Percentiles rank a stretch among this genome's conserved stretches.
phyloP scores from a whole-genome alignment of 306 rosid species.

The Gleditsia sinensis region DNA sequence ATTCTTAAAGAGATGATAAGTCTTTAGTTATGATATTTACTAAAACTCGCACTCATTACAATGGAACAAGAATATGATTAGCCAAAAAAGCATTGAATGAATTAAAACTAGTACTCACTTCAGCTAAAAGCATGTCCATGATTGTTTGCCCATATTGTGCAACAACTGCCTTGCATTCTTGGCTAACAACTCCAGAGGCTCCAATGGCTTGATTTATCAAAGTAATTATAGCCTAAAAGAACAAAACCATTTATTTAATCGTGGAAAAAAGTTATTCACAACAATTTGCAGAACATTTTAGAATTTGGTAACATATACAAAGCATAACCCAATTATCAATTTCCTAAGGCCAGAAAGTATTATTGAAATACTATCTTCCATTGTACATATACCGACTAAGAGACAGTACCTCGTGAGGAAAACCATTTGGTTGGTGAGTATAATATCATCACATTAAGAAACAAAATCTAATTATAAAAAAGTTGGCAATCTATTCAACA shows the following conservation, averaged over 20 bases:
- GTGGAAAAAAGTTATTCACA: constrained; percentile 11
- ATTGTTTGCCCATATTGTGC: constrained; percentile 77
- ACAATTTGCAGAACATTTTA: constrained; percentile 13
- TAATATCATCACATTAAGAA: no score
- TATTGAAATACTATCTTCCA: constrained; percentile 6
- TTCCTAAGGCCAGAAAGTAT: constrained; percentile 1
- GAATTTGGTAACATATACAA: constrained; percentile 10
- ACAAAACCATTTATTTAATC: constrained; percentile 23
- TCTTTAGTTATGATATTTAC: not conserved
- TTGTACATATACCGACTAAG: not conserved
- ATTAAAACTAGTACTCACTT: constrained; percentile 48
- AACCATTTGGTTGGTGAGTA: constrained; percentile 9
- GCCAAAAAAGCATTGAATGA: constrained; percentile 21
- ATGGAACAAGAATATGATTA: not conserved
- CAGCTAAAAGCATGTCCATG: constrained; percentile 66
- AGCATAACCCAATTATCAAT: not conserved
- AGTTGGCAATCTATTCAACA: no score
- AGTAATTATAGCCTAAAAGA: constrained; percentile 59
- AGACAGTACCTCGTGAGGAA: not conserved
- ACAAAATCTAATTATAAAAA: no score
- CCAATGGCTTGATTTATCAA: constrained; percentile 90
- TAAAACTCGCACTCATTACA: not conserved
- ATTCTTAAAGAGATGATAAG: constrained; percentile 25
- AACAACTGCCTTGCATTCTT: constrained; percentile 78
- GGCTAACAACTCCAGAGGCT: constrained; percentile 61